These are phyloP conservation scores for Pelargonium cotyledonis DNA, from an alignment of 441 rosid genomes.

Conservation along the genomic window DNA sequence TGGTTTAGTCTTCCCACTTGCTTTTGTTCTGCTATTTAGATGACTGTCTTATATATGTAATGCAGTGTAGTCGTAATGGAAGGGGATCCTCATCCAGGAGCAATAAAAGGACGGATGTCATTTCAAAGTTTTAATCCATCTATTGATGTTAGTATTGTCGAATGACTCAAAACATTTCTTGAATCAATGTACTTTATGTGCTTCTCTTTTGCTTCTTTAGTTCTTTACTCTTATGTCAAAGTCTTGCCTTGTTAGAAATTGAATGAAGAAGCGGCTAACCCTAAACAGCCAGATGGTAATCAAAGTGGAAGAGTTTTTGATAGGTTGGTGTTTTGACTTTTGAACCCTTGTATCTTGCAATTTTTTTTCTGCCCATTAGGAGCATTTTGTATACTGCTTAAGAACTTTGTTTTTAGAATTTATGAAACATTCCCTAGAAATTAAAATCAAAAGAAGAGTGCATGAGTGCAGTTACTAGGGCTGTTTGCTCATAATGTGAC, in stretches of 20 bases:
- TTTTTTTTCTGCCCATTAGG: background rate
- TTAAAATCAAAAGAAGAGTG: no score
- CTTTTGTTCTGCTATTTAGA: background rate
- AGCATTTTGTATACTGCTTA: no score
- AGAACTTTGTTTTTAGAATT: no score
- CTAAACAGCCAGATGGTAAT: conserved; percentile 31
- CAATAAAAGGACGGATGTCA: conserved; percentile 75
- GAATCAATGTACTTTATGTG: background rate
- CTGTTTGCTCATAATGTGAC: no score
- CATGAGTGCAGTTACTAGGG: no score
- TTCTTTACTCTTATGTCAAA: conserved; percentile 18
- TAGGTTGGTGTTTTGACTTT: conserved; percentile 35
- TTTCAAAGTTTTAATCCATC: conserved; percentile 91
- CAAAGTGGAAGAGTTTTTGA: conserved; percentile 33
- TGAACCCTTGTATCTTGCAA: background rate
- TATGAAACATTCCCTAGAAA: no score
- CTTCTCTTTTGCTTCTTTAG: conserved; percentile 11
- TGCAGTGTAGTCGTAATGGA: conserved; percentile 82
- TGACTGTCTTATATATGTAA: conserved; percentile 2
- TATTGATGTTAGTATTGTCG: conserved; percentile 61
- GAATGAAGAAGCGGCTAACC: conserved; percentile 44
- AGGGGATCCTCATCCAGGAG: conserved; percentile 89
- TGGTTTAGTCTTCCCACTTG: background rate
- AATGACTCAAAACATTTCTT: conserved; percentile 17
- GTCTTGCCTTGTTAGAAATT: conserved; percentile 58